These are phyloP conservation scores for Brettanomyces anomalus DNA, from an alignment of 805 yeast genomes.

Conservation along the genomic window DNA sequence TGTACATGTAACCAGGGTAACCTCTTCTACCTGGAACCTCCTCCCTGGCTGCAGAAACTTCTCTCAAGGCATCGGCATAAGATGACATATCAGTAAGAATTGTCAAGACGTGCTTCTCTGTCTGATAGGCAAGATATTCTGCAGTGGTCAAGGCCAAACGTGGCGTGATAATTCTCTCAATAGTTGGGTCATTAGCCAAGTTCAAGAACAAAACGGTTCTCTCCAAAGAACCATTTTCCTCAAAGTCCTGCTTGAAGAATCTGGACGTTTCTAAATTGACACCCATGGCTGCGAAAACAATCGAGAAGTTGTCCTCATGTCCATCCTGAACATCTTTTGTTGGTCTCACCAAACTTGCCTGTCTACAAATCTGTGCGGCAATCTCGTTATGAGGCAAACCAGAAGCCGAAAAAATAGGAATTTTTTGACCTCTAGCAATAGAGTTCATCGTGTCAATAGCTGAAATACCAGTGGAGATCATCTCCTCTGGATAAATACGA, in stretches of 20 bases:
- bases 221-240: conserved; percentile 97
- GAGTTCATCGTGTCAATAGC: conserved; percentile 99
- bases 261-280: conserved; percentile 97
- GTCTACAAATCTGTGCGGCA: conserved; percentile 99
- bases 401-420: conserved; percentile 97
- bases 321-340: conserved; percentile 99
- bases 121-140: conserved; percentile 96
- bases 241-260: conserved; percentile 98
- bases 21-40: conserved; percentile 99
- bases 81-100: conserved; percentile 99
- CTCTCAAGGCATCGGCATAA: conserved; percentile 99
- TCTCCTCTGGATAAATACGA: conserved; percentile 98
- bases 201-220: conserved; percentile 95
- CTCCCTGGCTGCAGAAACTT: conserved; percentile 99
- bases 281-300: conserved; percentile 99
- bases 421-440: conserved; percentile 99
- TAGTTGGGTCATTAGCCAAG: conserved; percentile 98
- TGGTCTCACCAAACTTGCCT: conserved; percentile 98
- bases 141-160: conserved; percentile 98
- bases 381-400: conserved; percentile 99
- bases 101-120: conserved; percentile 97
- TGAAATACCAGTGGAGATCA: conserved; percentile 98
- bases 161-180: conserved; percentile 98
- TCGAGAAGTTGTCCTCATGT: conserved; percentile 98
- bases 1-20: conserved; percentile 99